Evolutionary conservation across 2,329 filamentous ascomycete genomes (phyloP), one percentile per base, ranked within the genome.

Genomic region (Verticillium tricorpus): DNA sequence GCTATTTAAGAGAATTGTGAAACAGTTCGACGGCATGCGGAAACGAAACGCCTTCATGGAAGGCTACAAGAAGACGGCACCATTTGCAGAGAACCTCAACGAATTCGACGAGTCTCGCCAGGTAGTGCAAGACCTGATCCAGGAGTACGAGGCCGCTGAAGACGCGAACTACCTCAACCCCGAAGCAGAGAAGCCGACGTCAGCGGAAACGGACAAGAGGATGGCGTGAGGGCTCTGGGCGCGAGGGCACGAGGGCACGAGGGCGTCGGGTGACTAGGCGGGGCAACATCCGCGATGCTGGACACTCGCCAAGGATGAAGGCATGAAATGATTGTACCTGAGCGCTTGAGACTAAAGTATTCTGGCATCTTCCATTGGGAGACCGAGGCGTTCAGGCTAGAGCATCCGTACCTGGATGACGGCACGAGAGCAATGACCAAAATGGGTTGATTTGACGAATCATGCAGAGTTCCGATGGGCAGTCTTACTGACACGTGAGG

Each of bases 1-100:
- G 78, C 84, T 99, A 11, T 99, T 99, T 82, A 97, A 96, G 75
- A 88, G 94, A 55, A 97, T 98, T 65, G 85, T 97, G 15, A 85
- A 87, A 65, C 94, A 96, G 73, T 99, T 98, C 77, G 93, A 97
- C 70, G 89, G 91, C 31, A 90, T 99, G 82, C 86, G 95, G 62
- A 98, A 98, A 78, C 90, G 94, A 59, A 98, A 98, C 74, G 95
- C 95, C 58, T 99, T 98, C 76, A 85, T 99, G 71, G 95, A 99
- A 69, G 88, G 88, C 56, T 99, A 99, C 79, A 98, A 97, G 79
- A 95, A 95, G 75, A 96, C 96, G 63, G 89, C 92, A 0, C 92
- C 93, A 1, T 99, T 99, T 76, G 84, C 92, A 0, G 94, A 98
- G 67, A 95, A 93, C 54, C 80, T 99, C 52, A 86, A 91, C 68